Base-by-base conservation (phyloP, 352 stramenopile genomes). In the Pilasporangium apinafurcum region DNA sequence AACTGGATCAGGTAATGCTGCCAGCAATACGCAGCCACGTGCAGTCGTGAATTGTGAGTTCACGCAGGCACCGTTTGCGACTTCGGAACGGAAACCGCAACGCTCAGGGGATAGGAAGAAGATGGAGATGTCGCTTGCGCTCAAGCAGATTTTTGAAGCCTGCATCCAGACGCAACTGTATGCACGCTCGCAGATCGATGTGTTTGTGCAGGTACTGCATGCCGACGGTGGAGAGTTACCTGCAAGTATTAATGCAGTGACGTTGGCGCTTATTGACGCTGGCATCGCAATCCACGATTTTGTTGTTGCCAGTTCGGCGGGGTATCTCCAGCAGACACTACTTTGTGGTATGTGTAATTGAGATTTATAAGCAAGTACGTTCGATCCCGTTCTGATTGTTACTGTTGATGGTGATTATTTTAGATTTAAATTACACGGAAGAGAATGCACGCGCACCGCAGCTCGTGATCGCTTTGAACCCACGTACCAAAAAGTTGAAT, bases 241-340 rank as follows among this genome's bases (percentile, higher is more conserved):
- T 0, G 83, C 86, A 17, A 89, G 77, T 37, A 90, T 96, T 55
- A 97, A 97, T 52, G 89, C 87, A 16, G 83, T 93, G 26, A 91
- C 83, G 16, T 62, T 96, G 44, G 89, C 89, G 41, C 65, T 97
- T 0, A 88, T 95, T 29, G 86, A 97, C 47, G 89, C 89, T 1
- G 89, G 89, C 25, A 95, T 97, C 38, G 83, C 87, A 29, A 83
- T 97, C 55, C 79, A 87, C 32, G 89, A 97, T 57, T 94, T 96
- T 59, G 85, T 97, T 12, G 83, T 95, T 29, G 81, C 80, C 6
- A 95, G 67, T 14, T 95, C 81, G 14, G 86, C 86, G 2, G 89
- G 87, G 4, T 95, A 95, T 41, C 53, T 97, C 41, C 87, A 97
- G 56, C 80, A 94, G 48, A 90, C 79, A 12, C 73, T 89, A 52